Conservation (phyloP, 495 filamentous ascomycete genomes). For the Hyaloscypha hepaticicola region DNA sequence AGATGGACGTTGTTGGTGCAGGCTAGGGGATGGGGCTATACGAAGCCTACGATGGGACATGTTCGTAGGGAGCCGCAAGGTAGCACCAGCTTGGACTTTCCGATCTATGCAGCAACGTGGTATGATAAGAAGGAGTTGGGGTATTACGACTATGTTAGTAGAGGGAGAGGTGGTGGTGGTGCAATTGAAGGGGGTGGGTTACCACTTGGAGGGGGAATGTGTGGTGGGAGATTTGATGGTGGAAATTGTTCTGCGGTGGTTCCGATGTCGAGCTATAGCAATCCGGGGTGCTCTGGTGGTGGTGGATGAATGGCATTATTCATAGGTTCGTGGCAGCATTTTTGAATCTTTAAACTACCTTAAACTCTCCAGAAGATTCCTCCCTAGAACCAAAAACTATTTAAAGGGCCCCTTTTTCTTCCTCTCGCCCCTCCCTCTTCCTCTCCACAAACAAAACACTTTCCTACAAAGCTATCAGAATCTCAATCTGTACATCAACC, state of each 20-base stretch:
- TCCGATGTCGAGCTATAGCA: not conserved
- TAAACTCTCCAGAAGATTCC: too few species aligned
- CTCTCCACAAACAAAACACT: too few species aligned
- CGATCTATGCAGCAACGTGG: constrained; percentile 10
- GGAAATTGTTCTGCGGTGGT: constrained; percentile 1
- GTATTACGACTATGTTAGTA: constrained; percentile 6
- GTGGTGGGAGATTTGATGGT: constrained; percentile 3
- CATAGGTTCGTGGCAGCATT: too few species aligned
- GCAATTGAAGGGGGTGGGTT: constrained; percentile 8
- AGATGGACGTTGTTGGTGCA: constrained; percentile 3
- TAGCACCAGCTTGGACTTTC: not conserved
- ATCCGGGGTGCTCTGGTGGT: too few species aligned
- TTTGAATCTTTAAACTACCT: not conserved
- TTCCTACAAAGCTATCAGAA: too few species aligned
- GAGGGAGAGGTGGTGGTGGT: constrained; percentile 1
- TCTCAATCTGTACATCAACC: too few species aligned
- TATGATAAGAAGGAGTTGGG: constrained; percentile 2
- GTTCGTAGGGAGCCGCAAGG: not conserved
- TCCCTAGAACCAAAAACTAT: too few species aligned
- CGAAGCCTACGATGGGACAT: not conserved
- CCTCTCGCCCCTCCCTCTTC: too few species aligned
- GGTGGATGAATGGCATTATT: not conserved
- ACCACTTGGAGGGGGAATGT: not conserved
- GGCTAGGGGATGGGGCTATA: constrained; percentile 3
- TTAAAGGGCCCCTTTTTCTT: too few species aligned